phyloP scores from a whole-genome alignment of 805 yeast genomes.

The Kazachstania taianensis region DNA sequence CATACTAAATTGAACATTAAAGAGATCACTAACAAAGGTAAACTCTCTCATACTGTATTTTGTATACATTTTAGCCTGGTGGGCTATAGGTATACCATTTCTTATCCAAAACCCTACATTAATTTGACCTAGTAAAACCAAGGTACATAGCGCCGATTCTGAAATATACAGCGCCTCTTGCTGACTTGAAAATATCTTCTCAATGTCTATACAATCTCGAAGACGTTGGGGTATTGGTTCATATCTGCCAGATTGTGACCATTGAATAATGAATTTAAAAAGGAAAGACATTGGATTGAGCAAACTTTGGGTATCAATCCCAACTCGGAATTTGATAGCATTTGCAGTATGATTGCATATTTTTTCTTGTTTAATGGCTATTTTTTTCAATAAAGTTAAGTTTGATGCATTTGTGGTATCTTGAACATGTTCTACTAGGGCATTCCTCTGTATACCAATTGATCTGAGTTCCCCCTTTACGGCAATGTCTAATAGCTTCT shows the following conservation, averaged over 20 bases:
- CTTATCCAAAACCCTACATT: constrained; percentile 90
- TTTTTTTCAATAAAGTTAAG: neutral
- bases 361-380: constrained; percentile 12
- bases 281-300: constrained; percentile 27
- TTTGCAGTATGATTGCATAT: constrained; percentile 18
- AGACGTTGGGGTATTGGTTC: constrained; percentile 13
- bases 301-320: constrained; percentile 24
- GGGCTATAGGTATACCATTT: constrained; percentile 73
- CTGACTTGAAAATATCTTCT: constrained; percentile 13
- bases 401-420: neutral
- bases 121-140: constrained; percentile 74
- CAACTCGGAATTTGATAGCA: constrained; percentile 23
- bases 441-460: constrained; percentile 11
- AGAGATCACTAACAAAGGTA: constrained; percentile 73
- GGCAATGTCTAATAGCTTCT: constrained; percentile 11
- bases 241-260: constrained; percentile 28
- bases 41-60: constrained; percentile 71
- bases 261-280: constrained; percentile 24
- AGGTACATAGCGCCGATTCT: constrained; percentile 68
- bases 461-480: constrained; percentile 16
- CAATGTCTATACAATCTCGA: constrained; percentile 11
- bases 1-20: constrained; percentile 52
- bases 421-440: neutral
- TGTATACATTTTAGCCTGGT: constrained; percentile 71
- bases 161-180: constrained; percentile 16